Conservation (phyloP, 164 flowering plant genomes). For the Umbilicus rupestris region DNA sequence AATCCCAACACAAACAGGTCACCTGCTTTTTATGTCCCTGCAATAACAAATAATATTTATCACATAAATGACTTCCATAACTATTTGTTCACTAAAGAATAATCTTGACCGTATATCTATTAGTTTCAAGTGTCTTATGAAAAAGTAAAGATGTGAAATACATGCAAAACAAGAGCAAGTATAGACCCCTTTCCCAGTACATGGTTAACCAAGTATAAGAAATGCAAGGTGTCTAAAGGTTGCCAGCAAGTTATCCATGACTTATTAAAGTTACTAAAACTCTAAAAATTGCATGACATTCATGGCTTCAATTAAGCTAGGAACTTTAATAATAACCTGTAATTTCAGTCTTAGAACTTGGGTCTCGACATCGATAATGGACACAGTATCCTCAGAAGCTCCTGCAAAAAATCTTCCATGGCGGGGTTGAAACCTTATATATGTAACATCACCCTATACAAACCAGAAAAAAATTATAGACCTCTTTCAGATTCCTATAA, state of each 20-base stretch:
- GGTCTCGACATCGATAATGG: constrained; percentile 20
- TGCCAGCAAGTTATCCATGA: not conserved
- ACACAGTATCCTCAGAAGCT: constrained; percentile 15
- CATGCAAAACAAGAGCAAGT: too few relatives aligned
- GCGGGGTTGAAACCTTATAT: constrained; percentile 21
- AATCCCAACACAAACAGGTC: constrained; percentile 21
- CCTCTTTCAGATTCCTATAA: not conserved
- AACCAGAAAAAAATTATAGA: not conserved
- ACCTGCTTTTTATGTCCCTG: constrained; percentile 21
- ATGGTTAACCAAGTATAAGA: too few relatives aligned
- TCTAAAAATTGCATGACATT: too few relatives aligned
- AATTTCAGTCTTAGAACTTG: constrained; percentile 7
- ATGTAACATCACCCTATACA: constrained; percentile 17
- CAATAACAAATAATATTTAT: not conserved
- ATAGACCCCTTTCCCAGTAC: too few relatives aligned
- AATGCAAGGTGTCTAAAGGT: too few relatives aligned
- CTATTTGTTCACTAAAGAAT: too few relatives aligned
- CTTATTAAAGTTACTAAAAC: too few relatives aligned
- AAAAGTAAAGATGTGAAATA: too few relatives aligned
- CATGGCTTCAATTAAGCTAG: not conserved
- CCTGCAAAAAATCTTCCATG: constrained; percentile 18
- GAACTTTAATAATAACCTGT: constrained; percentile 14
- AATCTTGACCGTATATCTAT: too few relatives aligned
- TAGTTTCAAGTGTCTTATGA: too few relatives aligned
- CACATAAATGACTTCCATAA: not conserved